Conservation (phyloP, 441 rosid species). For the Gossypium schwendimanii region DNA sequence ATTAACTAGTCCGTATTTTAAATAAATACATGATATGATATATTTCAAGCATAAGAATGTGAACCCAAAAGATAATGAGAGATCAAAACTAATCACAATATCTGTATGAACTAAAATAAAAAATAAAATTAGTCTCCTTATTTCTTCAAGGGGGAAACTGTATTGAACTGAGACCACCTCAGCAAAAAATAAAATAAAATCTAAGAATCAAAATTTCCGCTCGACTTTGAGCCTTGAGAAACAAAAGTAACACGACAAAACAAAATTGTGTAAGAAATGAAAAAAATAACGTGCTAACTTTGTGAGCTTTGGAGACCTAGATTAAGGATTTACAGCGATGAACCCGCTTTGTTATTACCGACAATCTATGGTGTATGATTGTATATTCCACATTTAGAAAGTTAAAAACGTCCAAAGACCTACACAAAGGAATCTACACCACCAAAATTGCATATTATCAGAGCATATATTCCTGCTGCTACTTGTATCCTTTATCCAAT, state of each 20-base stretch:
- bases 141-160: neutral
- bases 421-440: neutral
- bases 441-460: neutral
- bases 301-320: neutral
- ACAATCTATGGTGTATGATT: neutral
- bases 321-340: neutral
- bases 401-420: neutral
- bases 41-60: too few species aligned
- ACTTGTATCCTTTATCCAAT: neutral
- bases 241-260: neutral
- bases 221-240: constrained; percentile 13
- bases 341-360: neutral
- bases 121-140: neutral
- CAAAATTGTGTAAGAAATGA: neutral
- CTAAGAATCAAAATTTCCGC: constrained; percentile 16
- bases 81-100: neutral
- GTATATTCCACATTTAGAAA: neutral
- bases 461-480: neutral
- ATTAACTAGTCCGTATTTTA: too few species aligned
- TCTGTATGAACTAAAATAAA: neutral
- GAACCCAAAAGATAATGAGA: neutral
- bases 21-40: too few species aligned
- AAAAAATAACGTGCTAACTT: neutral
- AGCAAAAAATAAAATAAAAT: constrained; percentile 2
- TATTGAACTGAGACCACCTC: constrained; percentile 19